phyloP scores from a whole-genome alignment of 2,329 filamentous ascomycete genomes.

The Paecilomyces sp. region DNA sequence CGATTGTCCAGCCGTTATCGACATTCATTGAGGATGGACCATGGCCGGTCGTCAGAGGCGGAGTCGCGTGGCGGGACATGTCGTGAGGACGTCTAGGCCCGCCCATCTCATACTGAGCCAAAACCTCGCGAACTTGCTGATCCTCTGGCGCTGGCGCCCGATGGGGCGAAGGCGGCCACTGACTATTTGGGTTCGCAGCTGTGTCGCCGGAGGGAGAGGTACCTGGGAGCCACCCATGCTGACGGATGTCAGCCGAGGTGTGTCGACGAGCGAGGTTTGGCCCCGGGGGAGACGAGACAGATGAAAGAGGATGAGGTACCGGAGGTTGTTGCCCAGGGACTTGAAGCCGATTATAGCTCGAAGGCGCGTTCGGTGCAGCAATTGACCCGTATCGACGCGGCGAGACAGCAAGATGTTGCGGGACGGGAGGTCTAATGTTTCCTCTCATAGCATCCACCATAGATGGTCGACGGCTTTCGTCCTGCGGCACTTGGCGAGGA shows the following conservation, averaged over 20 bases:
- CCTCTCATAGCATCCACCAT: constrained; percentile 55
- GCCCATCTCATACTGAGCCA: constrained; percentile 60
- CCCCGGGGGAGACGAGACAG: constrained; percentile 48
- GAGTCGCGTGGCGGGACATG: constrained; percentile 47
- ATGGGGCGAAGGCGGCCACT: constrained; percentile 63
- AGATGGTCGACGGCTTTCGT: constrained; percentile 69
- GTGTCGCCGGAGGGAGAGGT: constrained; percentile 60
- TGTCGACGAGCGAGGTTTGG: constrained; percentile 74
- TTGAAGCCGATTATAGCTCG: constrained; percentile 64
- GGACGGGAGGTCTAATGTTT: constrained; percentile 67
- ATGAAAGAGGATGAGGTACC: constrained; percentile 55
- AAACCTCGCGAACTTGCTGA: constrained; percentile 55
- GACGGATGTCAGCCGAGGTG: constrained; percentile 91
- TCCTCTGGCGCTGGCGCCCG: constrained; percentile 46
- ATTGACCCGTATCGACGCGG: constrained; percentile 85
- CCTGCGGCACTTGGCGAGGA: constrained; percentile 77
- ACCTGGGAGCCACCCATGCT: constrained; percentile 65
- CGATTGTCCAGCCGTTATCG: constrained; percentile 51
- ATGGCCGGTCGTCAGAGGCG: constrained; percentile 44
- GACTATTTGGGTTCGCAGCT: constrained; percentile 54
- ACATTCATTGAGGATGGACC: constrained; percentile 43
- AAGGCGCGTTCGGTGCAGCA: constrained; percentile 60
- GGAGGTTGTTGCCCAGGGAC: constrained; percentile 65
- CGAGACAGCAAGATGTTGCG: constrained; percentile 72
- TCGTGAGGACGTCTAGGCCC: constrained; percentile 42